Evolutionary conservation across 176 grass and related monocot species (phyloP).

Genomic region (Phoenix roebelenii): DNA sequence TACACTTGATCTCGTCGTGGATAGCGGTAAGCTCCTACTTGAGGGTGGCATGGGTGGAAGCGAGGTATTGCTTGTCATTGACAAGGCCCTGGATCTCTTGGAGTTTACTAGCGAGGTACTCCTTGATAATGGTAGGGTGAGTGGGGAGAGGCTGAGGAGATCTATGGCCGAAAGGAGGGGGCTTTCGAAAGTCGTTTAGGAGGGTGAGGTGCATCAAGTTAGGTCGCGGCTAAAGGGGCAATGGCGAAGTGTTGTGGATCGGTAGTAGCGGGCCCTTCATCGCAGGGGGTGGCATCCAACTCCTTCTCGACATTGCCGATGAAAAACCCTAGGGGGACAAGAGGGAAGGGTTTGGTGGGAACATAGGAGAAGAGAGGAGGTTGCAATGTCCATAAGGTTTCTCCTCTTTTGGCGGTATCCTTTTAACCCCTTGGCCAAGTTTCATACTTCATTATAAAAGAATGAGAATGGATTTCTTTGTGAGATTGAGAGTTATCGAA

Average conservation of each 20-base stretch:
- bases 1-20: slow-evolving; percentile 54
- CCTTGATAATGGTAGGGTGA: slow-evolving; percentile 51
- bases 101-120: slow-evolving; percentile 42
- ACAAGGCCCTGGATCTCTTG: too few relatives aligned
- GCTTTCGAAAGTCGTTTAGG: background rate
- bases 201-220: background rate
- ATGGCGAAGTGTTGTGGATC: slow-evolving; percentile 15
- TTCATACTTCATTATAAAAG: too few relatives aligned
- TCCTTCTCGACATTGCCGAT: background rate
- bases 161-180: slow-evolving; percentile 18
- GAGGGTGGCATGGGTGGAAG: slow-evolving; percentile 51
- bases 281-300: slow-evolving; percentile 6
- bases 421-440: too few relatives aligned
- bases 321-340: slow-evolving; percentile 8
- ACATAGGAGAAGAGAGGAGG: too few relatives aligned
- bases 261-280: slow-evolving; percentile 9
- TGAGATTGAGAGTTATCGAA: too few relatives aligned
- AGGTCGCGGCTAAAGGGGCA: slow-evolving; percentile 15
- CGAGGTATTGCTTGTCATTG: slow-evolving; percentile 47
- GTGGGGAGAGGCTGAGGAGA: background rate
- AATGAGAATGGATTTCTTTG: too few relatives aligned
- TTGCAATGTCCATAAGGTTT: too few relatives aligned
- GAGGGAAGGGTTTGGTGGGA: slow-evolving; percentile 23
- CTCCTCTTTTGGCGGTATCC: too few relatives aligned
- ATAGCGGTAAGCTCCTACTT: slow-evolving; percentile 79